A percentile compares a stretch with the other conserved stretches of the same genome.
phyloP scores from a whole-genome alignment of 768 basidiomycete species.

The Butyriboletus loyo region DNA sequence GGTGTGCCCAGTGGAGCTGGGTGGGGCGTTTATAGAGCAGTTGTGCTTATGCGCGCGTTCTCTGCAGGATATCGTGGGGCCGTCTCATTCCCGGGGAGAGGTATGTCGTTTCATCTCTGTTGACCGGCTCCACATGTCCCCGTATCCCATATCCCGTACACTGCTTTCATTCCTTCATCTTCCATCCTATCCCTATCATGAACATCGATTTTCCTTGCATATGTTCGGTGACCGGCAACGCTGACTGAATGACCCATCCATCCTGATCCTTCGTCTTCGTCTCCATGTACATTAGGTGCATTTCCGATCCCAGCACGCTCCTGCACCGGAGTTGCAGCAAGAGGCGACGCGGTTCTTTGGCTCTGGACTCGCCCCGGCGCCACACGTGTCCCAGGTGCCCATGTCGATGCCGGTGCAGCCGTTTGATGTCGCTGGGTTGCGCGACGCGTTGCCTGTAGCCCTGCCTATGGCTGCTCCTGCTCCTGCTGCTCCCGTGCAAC shows the following conservation, averaged over 20 bases:
- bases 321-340: conserved; percentile 45
- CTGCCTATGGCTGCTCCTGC: neutral
- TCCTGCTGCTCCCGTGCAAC: conserved; percentile 6
- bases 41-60: conserved; percentile 1
- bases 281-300: conserved; percentile 34
- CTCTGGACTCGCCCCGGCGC: conserved; percentile 21
- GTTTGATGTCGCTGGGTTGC: conserved; percentile 56
- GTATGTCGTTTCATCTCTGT: conserved; percentile 35
- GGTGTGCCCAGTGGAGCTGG: neutral
- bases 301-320: conserved; percentile 55
- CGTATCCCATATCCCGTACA: neutral
- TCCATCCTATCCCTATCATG: neutral
- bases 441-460: conserved; percentile 19
- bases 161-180: conserved; percentile 5
- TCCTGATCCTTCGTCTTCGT: neutral
- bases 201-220: neutral
- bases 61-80: conserved; percentile 65
- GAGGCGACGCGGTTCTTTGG: conserved; percentile 74
- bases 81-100: conserved; percentile 41
- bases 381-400: conserved; percentile 21
- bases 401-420: conserved; percentile 30
- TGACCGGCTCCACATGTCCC: conserved; percentile 8
- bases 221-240: neutral
- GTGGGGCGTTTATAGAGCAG: neutral
- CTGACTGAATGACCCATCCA: neutral